Conservation (phyloP, 129 eudicot genomes). For the Centaurea solstitialis region DNA sequence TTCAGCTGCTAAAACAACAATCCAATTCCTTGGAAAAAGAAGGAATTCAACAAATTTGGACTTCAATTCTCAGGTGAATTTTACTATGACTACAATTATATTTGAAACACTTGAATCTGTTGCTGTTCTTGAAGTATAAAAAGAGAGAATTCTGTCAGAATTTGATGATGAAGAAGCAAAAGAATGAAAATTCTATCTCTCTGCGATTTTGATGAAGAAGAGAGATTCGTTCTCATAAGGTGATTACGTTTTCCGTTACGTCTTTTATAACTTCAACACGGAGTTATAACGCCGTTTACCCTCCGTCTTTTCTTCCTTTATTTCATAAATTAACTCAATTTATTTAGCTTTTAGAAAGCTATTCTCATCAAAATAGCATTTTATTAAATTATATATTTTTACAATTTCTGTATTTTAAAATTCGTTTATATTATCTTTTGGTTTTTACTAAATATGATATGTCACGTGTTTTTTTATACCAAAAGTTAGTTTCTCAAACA, state of each 20-base stretch:
- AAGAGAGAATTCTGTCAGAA: slow-evolving; percentile 5
- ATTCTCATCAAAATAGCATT: neutral
- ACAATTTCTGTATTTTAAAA: too few species aligned
- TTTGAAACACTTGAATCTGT: slow-evolving; percentile 15
- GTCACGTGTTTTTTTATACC: too few species aligned
- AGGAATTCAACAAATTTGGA: neutral
- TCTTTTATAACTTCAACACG: slow-evolving; percentile 22
- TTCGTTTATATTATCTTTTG: too few species aligned
- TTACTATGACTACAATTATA: neutral
- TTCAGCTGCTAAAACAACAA: slow-evolving; percentile 11
- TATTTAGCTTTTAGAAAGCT: neutral
- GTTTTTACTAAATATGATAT: too few species aligned
- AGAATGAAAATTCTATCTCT: neutral
- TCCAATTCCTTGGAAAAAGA: neutral
- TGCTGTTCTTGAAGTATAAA: slow-evolving; percentile 9
- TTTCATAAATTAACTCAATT: neutral
- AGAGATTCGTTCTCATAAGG: slow-evolving; percentile 9
- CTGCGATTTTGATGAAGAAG: slow-evolving; percentile 20
- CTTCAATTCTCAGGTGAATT: slow-evolving; percentile 17
- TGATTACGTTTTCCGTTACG: slow-evolving; percentile 29
- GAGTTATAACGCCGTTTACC: slow-evolving; percentile 24
- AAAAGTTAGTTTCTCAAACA: too few species aligned
- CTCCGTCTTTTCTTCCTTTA: neutral
- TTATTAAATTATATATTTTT: too few species aligned
- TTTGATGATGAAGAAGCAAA: slow-evolving; percentile 18